Evolutionary conservation across 2,329 filamentous ascomycete species (phyloP).

Genomic region (Westerdykella ornata): DNA sequence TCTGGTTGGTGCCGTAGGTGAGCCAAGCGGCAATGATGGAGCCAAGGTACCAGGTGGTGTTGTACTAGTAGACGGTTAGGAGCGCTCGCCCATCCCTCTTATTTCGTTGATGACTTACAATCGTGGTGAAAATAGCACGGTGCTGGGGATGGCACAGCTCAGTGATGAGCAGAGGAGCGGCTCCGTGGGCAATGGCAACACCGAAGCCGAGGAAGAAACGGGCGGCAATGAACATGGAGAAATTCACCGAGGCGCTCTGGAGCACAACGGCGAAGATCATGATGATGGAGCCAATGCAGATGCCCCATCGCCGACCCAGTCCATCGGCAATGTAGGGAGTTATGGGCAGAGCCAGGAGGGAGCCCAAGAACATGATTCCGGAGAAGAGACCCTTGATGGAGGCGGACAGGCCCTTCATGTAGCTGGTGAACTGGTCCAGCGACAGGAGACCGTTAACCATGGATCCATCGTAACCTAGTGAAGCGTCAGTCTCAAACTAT

Average conservation of each 20-base stretch:
- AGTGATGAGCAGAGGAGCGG: constrained; percentile 35
- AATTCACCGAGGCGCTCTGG: constrained; percentile 20
- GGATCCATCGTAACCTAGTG: constrained; percentile 6
- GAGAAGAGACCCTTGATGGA: constrained; percentile 19
- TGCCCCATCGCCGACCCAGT: constrained; percentile 18
- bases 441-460: constrained; percentile 25
- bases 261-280: constrained; percentile 24
- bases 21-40: constrained; percentile 48
- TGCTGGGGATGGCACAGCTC: constrained; percentile 40
- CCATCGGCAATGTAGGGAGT: constrained; percentile 22
- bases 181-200: constrained; percentile 20
- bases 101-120: constrained; percentile 13
- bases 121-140: constrained; percentile 22
- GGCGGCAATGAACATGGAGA: constrained; percentile 25
- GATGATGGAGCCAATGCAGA: constrained; percentile 13
- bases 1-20: constrained; percentile 38
- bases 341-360: constrained; percentile 17
- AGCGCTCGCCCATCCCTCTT: constrained; percentile 13
- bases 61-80: constrained; percentile 6
- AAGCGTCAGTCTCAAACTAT: background rate
- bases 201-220: constrained; percentile 24
- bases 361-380: constrained; percentile 21
- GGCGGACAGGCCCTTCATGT: constrained; percentile 18
- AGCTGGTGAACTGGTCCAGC: constrained; percentile 17
- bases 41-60: constrained; percentile 50